Percentiles rank a stretch among this genome's conserved stretches.
Conservation (phyloP, 192 early-diverging fungal species). For the Paraglomus brasilianum region DNA sequence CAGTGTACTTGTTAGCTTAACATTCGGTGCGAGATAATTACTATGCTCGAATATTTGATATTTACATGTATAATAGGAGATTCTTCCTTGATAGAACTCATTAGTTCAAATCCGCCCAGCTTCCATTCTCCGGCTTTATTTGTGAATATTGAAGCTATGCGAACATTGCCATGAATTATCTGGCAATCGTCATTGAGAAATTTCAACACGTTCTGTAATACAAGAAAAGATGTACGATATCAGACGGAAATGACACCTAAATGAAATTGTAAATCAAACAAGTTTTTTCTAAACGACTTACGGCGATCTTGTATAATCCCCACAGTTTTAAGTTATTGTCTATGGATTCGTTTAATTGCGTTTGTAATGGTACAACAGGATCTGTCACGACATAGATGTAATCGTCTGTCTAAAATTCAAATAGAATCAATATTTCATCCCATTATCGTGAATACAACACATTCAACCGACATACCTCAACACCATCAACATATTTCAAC, state of each 20-base stretch:
- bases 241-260: not conserved
- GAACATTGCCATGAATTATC: constrained; percentile 87
- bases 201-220: constrained; percentile 69
- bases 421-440: not conserved
- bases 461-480: constrained; percentile 59
- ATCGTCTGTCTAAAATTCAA: constrained; percentile 54
- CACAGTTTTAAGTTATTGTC: constrained; percentile 68
- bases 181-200: constrained; percentile 85
- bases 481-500: constrained; percentile 81
- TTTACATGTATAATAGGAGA: constrained; percentile 58
- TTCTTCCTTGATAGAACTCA: constrained; percentile 71
- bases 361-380: constrained; percentile 67
- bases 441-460: not conserved
- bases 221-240: not conserved
- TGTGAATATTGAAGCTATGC: constrained; percentile 75
- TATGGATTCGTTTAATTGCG: constrained; percentile 46
- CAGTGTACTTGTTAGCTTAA: constrained; percentile 10
- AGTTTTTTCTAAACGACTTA: constrained; percentile 37
- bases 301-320: constrained; percentile 90
- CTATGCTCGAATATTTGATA: not conserved
- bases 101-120: constrained; percentile 84
- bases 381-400: constrained; percentile 91
- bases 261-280: not conserved
- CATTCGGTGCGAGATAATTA: constrained; percentile 33
- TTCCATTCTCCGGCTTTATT: constrained; percentile 95